Evolutionary conservation across 2,329 filamentous ascomycete genomes (phyloP), one percentile per base, ranked within the genome.

Genomic region (Cladophialophora bantiana): DNA sequence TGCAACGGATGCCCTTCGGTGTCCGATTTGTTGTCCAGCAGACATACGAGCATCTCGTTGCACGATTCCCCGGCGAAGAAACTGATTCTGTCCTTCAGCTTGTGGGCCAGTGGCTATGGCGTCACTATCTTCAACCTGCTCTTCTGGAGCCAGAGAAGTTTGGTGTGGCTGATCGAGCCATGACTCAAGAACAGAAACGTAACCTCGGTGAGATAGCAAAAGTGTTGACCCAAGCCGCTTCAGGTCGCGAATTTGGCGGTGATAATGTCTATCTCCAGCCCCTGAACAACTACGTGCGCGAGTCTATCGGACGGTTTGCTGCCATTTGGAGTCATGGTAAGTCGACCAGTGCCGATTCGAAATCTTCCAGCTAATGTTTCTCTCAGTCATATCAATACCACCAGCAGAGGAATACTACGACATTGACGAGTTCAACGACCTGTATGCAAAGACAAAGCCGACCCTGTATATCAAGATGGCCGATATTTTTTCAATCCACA

Each of bases 391-490:
- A 71, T 88, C 90, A 12, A 91, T 98, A 12, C 89, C 91, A 13
- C 90, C 95, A 73, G 92, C 93, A 0, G 95, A 99, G 78, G 86
- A 88, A 60, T 95, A 95, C 31, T 99, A 98, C 76, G 94, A 98
- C 78, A 97, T 99, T 77, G 95, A 99, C 76, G 95, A 98, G 77
- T 99, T 95, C 86, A 98, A 97, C 77, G 95, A 99, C 75, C 85
- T 99, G 6, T 98, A 98, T 76, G 92, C 94, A 64, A 94, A 96
- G 78, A 95, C 93, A 70, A 97, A 97, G 79, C 95, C 95, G 6
- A 98, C 94, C 0, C 84, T 99, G n/a, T 99, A 98, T 82, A 97
- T 99, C 83, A 99, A 99, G 82, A 94, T 99, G 87, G 88, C 91
- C 15, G 95, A 99, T 77, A 94, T 99, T 65, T 98, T 99, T 77